These are phyloP conservation scores for Trichopus zeylanicus DNA, from an alignment of 116 monocot genomes.

Conservation along the genomic window DNA sequence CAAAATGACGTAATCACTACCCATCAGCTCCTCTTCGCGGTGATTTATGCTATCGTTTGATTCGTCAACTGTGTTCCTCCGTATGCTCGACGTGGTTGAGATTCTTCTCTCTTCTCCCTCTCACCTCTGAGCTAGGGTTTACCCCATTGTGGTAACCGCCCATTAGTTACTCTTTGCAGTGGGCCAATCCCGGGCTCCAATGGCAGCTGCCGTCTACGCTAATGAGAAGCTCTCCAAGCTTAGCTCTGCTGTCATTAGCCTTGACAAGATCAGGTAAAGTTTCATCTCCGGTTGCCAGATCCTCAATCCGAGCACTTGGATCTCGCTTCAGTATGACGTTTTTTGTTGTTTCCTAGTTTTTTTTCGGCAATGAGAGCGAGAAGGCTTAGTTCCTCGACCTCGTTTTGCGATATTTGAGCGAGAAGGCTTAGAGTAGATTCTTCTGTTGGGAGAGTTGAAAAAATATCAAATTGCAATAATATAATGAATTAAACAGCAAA, in stretches of 20 bases:
- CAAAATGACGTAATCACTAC: no score
- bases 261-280: conserved; percentile 54
- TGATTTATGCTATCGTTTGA: no score
- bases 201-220: conserved; percentile 19
- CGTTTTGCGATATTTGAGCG: conserved; percentile 56
- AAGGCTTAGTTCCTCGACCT: conserved; percentile 63
- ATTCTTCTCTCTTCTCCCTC: no score
- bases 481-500: no score
- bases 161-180: no score
- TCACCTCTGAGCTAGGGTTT: no score
- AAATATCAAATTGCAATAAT: no score
- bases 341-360: neutral
- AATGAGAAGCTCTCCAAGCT: conserved; percentile 53
- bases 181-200: conserved; percentile 10
- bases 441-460: neutral
- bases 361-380: conserved; percentile 59
- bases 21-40: no score
- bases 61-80: no score
- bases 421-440: neutral
- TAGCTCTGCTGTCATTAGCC: conserved; percentile 36
- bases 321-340: conserved; percentile 1
- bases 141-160: no score
- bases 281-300: neutral
- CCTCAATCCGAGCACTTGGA: conserved; percentile 1
- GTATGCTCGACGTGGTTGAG: no score